Conservation (phyloP, 2,329 filamentous ascomycete species). For the Apiospora rasikravindrae region DNA sequence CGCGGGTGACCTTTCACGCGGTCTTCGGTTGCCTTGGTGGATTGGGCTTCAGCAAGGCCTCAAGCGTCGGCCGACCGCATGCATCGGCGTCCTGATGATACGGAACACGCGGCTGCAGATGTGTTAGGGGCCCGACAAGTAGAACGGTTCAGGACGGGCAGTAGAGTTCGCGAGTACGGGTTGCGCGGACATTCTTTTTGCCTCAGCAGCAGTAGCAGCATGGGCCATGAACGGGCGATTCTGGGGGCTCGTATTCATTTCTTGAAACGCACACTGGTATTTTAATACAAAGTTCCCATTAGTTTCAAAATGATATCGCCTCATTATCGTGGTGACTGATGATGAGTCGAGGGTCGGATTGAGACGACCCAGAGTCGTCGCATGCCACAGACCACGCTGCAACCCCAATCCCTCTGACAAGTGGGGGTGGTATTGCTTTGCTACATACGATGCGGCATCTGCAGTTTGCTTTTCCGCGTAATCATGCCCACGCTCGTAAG, state of each 20-base stretch:
- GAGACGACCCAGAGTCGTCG: not conserved
- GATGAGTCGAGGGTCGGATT: not conserved
- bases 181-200: constrained; percentile 1
- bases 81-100: not conserved
- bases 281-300: not conserved
- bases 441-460: not conserved
- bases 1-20: not conserved
- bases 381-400: constrained; percentile 6
- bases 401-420: not conserved
- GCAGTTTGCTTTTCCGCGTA: not conserved
- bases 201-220: not conserved
- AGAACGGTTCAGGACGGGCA: not conserved
- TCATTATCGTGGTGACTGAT: not conserved
- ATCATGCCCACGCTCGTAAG: not conserved
- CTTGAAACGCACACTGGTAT: not conserved
- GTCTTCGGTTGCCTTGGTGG: not conserved
- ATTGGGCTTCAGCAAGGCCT: not conserved
- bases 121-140: not conserved
- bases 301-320: not conserved
- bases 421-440: not conserved
- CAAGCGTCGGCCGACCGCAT: not conserved
- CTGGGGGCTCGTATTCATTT: not conserved
- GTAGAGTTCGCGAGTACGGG: not conserved
- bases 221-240: not conserved
- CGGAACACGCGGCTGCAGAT: not conserved